A percentile compares a stretch with the other conserved stretches of the same genome.
phyloP scores from a whole-genome alignment of 192 early-diverging fungal genomes.

The Linnemannia schmuckeri region DNA sequence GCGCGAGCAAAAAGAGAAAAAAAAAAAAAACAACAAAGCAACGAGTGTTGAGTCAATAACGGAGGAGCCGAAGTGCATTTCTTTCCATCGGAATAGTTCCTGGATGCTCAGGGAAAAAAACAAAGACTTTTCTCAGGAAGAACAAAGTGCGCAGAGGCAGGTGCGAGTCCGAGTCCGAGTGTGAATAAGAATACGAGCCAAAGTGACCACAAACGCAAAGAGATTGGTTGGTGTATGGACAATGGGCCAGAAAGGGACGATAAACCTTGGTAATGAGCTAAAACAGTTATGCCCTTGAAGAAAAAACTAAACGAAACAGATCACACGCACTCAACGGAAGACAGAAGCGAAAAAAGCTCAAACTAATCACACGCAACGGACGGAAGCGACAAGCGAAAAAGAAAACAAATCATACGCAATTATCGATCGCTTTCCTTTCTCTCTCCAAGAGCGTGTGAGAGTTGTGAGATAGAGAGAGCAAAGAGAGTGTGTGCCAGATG shows the following conservation, averaged over 20 bases:
- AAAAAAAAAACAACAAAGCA: neutral
- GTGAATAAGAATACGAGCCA: neutral
- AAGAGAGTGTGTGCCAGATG: neutral
- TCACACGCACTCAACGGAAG: constrained; percentile 4
- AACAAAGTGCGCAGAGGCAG: neutral
- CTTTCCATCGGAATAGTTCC: constrained; percentile 4
- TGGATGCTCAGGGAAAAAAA: neutral
- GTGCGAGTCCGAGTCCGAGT: neutral
- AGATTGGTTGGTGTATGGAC: neutral
- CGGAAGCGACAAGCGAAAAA: neutral
- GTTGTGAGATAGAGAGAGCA: neutral
- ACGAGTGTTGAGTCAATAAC: neutral
- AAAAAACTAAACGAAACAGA: neutral
- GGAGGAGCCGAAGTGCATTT: neutral
- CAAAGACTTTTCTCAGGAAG: neutral
- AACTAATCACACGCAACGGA: neutral
- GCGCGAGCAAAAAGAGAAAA: neutral
- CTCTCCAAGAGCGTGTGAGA: too few species aligned
- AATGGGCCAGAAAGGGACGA: neutral
- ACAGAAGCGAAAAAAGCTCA: neutral
- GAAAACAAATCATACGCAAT: too few species aligned
- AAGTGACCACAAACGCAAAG: neutral
- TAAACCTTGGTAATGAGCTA: neutral
- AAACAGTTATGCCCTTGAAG: neutral
- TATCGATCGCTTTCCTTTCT: too few species aligned